Conservation (phyloP, 106 monocot genomes). For the Iris macrosiphon region DNA sequence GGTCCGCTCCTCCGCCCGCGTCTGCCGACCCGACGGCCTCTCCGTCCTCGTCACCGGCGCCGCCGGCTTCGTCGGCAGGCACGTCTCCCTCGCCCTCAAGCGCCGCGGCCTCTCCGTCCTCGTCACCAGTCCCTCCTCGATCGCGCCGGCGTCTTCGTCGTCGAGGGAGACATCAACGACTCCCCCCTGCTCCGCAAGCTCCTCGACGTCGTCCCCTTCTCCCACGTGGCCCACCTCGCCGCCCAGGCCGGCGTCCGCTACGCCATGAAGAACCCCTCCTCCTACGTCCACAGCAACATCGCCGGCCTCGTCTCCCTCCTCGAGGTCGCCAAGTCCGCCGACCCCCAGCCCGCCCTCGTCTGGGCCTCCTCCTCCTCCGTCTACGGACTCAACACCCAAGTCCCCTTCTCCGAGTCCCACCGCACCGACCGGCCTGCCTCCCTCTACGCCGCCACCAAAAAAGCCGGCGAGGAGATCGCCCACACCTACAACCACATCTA, state of each 20-base stretch:
- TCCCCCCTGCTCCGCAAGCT: conserved; percentile 5
- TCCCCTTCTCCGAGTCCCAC: conserved; percentile 16
- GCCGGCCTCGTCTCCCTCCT: conserved; percentile 17
- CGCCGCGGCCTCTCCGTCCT: conserved; percentile 21
- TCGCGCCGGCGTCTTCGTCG: conserved; percentile 5
- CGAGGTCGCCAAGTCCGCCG: conserved; percentile 14
- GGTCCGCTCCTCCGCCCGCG: conserved; percentile 16
- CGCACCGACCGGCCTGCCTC: conserved; percentile 16
- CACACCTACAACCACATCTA: conserved; percentile 22
- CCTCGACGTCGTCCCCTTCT: conserved; percentile 18
- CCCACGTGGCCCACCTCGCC: conserved; percentile 19
- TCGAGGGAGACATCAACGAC: conserved; percentile 24
- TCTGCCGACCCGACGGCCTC: background rate
- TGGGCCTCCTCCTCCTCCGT: conserved; percentile 21
- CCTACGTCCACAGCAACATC: conserved; percentile 16
- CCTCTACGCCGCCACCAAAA: conserved; percentile 19
- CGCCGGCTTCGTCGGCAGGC: conserved; percentile 21
- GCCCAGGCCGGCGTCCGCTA: conserved; percentile 24
- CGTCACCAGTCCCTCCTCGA: conserved; percentile 17
- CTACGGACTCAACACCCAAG: conserved; percentile 18
- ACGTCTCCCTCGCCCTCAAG: conserved; percentile 13
- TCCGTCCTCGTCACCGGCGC: conserved; percentile 26
- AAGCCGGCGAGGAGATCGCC: conserved; percentile 19
- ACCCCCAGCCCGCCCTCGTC: conserved; percentile 16
- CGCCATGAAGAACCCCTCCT: conserved; percentile 19